Conservation (phyloP, 441 rosid genomes). For the Bruguiera hainesii region DNA sequence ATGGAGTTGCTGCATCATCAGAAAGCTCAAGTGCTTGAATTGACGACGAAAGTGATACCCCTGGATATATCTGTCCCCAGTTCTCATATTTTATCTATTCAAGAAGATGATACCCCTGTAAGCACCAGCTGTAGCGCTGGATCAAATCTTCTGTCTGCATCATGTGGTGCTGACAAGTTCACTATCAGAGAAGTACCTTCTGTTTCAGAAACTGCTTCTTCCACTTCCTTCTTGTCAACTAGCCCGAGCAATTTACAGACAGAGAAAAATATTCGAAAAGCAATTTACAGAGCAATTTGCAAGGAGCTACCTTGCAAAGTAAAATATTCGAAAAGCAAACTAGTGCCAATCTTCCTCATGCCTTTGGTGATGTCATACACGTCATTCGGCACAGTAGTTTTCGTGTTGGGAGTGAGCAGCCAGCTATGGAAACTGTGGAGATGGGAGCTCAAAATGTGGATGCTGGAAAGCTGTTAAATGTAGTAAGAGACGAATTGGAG, state of each 20-base stretch:
- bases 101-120: slow-evolving; percentile 30
- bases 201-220: slow-evolving; percentile 35
- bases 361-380: slow-evolving; percentile 77
- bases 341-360: slow-evolving; percentile 47
- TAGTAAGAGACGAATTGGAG: slow-evolving; percentile 67
- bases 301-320: slow-evolving; percentile 35
- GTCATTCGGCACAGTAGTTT: slow-evolving; percentile 80
- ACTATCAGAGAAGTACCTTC: slow-evolving; percentile 61
- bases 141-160: slow-evolving; percentile 33
- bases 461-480: slow-evolving; percentile 72
- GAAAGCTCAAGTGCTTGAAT: slow-evolving; percentile 70
- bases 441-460: slow-evolving; percentile 69
- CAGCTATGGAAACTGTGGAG: slow-evolving; percentile 69
- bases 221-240: slow-evolving; percentile 31
- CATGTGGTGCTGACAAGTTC: slow-evolving; percentile 57
- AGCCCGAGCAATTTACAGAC: slow-evolving; percentile 33
- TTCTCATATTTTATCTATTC: slow-evolving; percentile 30
- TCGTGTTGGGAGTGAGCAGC: slow-evolving; percentile 83
- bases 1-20: slow-evolving; percentile 72
- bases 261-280: slow-evolving; percentile 20
- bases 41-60: slow-evolving; percentile 57
- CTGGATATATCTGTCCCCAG: slow-evolving; percentile 20
- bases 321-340: slow-evolving; percentile 28
- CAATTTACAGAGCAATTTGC: too few relatives aligned
- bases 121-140: slow-evolving; percentile 38